Base-by-base conservation (phyloP, 1,284 basidiomycete genomes). In the Sanguinoderma infundibulare region DNA sequence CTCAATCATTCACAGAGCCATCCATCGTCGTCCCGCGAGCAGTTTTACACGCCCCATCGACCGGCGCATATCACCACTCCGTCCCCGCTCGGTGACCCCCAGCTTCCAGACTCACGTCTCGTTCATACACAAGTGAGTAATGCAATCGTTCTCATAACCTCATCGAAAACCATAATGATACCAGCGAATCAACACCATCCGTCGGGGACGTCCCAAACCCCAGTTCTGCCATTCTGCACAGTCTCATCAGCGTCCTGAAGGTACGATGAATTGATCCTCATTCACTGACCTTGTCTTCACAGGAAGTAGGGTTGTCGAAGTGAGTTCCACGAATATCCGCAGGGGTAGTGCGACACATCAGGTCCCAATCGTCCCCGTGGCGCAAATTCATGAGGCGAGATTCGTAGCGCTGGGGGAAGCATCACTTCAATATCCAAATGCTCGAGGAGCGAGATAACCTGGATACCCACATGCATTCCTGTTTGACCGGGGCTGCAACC, bases 321-420 rank as follows among this genome's bases (percentile, higher is more conserved):
- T 60, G 38, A 8, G 59, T 24, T 12, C 56, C 60, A 12, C 35
- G 15, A 5, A 69, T 66, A 24, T 36, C 57, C 3, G 61, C 63
- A 2, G 68, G 64, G 15, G 67, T 57, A 2, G 64, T 67, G 3
- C 44, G 47, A 35, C 68, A 69, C 67, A 69, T 69, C 39, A 12
- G 36, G 34, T 60, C 46, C 61, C 61, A 59, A 44, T 68, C 60
- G 26, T 63, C 62, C 4, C 58, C 64, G 9, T 51, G 7, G 10
- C 52, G 53, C 20, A 68, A 30, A 34, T 59, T 60, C 52, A 53
- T 56, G 10, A 69, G 56, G 3, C 56, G 57, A 3, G 66, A 51
- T 35, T 58, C 49, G 20, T 35, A 51, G 20, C 50, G 50, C 56
- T 58, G 44, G 40, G 32, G 15, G 14, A n/a, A 10, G 3, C 35